Evolutionary conservation across 805 yeast species (phyloP), one percentile per base, ranked within the genome.

Genomic region (Debaryomyces tyrocola): DNA sequence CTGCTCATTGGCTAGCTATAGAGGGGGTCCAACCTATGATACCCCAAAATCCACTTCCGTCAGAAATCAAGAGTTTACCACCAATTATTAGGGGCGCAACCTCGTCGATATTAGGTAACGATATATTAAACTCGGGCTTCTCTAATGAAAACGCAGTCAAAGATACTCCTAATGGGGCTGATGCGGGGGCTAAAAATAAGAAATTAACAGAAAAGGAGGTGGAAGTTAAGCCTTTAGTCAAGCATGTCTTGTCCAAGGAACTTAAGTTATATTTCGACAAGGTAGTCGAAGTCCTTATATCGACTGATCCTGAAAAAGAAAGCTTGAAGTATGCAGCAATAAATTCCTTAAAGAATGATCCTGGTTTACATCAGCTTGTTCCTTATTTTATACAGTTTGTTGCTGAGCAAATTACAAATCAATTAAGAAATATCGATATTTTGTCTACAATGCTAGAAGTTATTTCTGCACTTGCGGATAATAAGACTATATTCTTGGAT

Each of bases 1-100:
- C 98, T 0, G 96, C 97, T 5, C 96, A 87, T 63, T 92, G 99
- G 98, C 75, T 95, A 28, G 98, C 99, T 0, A 88, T 94, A 44
- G 99, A 94, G 67, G 99, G 99, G 47, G 96, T 94, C 7, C 99
- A 94, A 62, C 99, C 99, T 0, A 85, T 94, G 28, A 92, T 94
- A 45, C 96, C 97, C 1, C 99, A 95, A 67, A 94, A 94, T 69
- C 99, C 99, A 20, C 78, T 85, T 41, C 79, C 84, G 17, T 76
- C 82, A 42, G 97, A 91, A 55, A 84, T 92, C 51, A 83, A 84
- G 61, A 79, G 82, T 29, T 69, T 89, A 46, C 87, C 96, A 15
- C 90, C 96, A 4, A 74, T 82, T 24, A 76, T 83, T 37, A 78
- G 97, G 56, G 98, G 97, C 33, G 90, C 97, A 2, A 87, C 52